Base-by-base conservation (phyloP, 2,329 filamentous ascomycete species). In the Capronia coronata region DNA sequence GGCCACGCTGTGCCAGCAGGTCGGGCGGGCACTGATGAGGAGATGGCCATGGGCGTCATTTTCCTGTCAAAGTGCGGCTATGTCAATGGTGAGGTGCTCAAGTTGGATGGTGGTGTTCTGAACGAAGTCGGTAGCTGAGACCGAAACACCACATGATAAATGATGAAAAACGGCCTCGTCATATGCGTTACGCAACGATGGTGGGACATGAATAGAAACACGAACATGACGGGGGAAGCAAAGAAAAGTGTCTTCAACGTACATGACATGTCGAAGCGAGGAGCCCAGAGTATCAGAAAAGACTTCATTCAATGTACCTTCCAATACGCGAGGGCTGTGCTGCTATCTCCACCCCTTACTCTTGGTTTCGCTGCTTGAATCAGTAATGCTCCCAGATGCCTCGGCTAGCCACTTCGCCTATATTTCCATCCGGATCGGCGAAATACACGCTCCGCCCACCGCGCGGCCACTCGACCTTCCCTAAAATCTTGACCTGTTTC, bases 1-100 rank as follows among this genome's bases (percentile, higher is more conserved):
- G 62, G 61, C 2, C 62, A 65, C 43, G 56, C 43, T 18, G 57
- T 83, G 51, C 72, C 77, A 1, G 69, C 75, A 13, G 75, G 79
- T 64, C 77, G 79, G 19, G 72, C 76, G 7, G 82, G 82, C 1
- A 72, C 68, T 0, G 79, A 83, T 32, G 74, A 81, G 59, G 82
- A 86, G 66, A 83, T 83, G 76, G 79, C 78, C 11, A 78, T 79
- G 73, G 73, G 76, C 1, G 74, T 81, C 2, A 57, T 74, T n/a
- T 74, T 72, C 51, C 59, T 74, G 35, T 63, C 69, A n/a, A 71
- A 66, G 58, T 73, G 73, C 53, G 61, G 63, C 32, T 74, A 74
- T 56, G 68, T 74, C 25, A 74, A 74, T 54, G 71, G 71, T 1
- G 67, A 74, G 61, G 66, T 73, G 22, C 64, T 74, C 16, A 68